A percentile compares a stretch with the other conserved stretches of the same genome.
phyloP scores from a whole-genome alignment of 768 basidiomycete species.

The Lactarius deliciosus region DNA sequence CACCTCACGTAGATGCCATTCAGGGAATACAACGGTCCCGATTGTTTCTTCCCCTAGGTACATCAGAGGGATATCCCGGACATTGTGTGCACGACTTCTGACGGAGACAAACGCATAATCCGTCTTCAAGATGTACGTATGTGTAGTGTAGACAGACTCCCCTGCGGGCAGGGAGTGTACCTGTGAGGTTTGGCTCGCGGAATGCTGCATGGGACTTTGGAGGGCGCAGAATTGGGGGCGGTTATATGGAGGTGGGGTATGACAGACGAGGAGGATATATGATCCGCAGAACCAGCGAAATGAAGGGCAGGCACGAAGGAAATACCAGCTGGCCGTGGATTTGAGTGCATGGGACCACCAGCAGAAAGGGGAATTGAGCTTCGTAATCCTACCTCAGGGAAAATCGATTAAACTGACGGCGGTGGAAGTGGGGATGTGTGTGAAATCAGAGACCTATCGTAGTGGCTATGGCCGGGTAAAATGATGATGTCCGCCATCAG shows the following conservation, averaged over 20 bases:
- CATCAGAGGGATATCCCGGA: conserved; percentile 6
- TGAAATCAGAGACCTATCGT: no score
- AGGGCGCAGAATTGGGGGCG: background rate
- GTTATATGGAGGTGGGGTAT: background rate
- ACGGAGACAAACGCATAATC: conserved; percentile 17
- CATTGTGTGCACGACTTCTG: conserved; percentile 9
- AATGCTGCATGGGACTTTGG: background rate
- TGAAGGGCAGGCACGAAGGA: no score
- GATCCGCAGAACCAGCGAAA: background rate
- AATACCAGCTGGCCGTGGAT: background rate
- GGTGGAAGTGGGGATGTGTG: no score
- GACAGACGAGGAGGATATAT: background rate
- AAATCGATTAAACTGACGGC: no score
- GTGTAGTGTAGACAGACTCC: background rate
- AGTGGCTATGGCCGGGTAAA: no score
- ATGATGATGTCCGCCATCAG: no score
- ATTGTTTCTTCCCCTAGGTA: conserved; percentile 20
- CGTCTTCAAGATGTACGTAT: background rate
- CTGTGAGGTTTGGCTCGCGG: background rate
- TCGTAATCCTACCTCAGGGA: no score
- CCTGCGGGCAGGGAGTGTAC: background rate
- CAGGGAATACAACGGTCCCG: conserved; percentile 15
- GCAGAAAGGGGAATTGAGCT: no score
- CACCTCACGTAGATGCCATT: conserved; percentile 4
- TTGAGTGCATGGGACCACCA: background rate